phyloP scores from a whole-genome alignment of 306 rosid genomes.

The Boehmeria nivea region DNA sequence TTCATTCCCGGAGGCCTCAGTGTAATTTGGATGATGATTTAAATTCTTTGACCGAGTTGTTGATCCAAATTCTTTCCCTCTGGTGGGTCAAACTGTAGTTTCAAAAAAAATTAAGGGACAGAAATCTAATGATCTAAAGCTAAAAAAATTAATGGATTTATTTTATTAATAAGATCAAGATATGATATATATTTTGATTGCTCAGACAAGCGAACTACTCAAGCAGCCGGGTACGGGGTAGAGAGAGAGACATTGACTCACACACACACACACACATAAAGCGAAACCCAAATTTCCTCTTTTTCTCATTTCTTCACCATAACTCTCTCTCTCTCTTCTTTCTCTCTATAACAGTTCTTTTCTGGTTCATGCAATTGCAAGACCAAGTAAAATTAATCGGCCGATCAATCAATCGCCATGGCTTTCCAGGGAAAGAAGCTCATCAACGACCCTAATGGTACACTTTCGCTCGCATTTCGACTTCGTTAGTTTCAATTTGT shows the following conservation, averaged over 20 bases:
- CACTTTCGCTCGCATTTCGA: neutral
- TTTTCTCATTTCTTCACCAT: too few relatives aligned
- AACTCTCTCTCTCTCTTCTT: slow-evolving; percentile 6
- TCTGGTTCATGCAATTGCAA: slow-evolving; percentile 38
- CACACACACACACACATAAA: neutral
- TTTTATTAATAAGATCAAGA: neutral
- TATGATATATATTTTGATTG: neutral
- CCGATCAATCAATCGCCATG: slow-evolving; percentile 38
- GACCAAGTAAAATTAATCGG: slow-evolving; percentile 27
- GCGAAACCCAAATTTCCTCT: neutral
- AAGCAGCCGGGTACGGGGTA: slow-evolving; percentile 9
- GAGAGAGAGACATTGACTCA: slow-evolving; percentile 6
- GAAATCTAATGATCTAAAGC: neutral
- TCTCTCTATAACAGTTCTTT: slow-evolving; percentile 14
- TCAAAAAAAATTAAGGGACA: too few relatives aligned
- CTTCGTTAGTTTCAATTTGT: too few relatives aligned
- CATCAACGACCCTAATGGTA: slow-evolving; percentile 76
- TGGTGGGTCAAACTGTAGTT: too few relatives aligned
- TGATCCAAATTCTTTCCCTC: too few relatives aligned
- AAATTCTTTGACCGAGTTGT: too few relatives aligned
- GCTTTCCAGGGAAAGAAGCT: slow-evolving; percentile 71
- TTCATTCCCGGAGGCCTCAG: too few relatives aligned
- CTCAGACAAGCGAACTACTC: slow-evolving; percentile 19
- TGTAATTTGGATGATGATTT: too few relatives aligned
- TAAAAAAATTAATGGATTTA: too few relatives aligned